A percentile compares a stretch with the other conserved stretches of the same genome.
phyloP scores from a whole-genome alignment of 768 basidiomycete species.

The Tremella yokohamensis region DNA sequence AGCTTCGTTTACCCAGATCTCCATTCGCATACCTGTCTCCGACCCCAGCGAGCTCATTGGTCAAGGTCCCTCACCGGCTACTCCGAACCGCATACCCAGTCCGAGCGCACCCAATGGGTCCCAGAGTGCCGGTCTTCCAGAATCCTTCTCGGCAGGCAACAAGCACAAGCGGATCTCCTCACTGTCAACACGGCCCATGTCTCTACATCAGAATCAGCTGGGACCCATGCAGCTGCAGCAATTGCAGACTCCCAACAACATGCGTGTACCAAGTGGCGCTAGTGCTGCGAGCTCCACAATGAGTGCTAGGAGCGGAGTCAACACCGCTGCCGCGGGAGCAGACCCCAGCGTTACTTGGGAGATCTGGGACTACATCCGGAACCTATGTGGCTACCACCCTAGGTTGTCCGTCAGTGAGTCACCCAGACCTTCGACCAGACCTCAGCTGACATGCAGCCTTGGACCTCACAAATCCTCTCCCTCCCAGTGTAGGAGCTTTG shows the following conservation, averaged over 20 bases:
- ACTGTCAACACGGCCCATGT: slow-evolving; percentile 35
- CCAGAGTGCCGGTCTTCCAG: background rate
- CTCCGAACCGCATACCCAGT: background rate
- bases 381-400: slow-evolving; percentile 72
- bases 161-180: slow-evolving; percentile 45
- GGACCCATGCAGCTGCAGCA: slow-evolving; percentile 2
- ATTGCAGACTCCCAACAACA: background rate
- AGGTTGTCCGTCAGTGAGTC: slow-evolving; percentile 52
- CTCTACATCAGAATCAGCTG: slow-evolving; percentile 58
- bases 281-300: slow-evolving; percentile 29
- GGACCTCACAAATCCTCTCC: slow-evolving; percentile 84
- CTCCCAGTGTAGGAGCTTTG: slow-evolving; percentile 69
- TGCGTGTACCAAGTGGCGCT: slow-evolving; percentile 15
- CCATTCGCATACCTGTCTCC: slow-evolving; percentile 61
- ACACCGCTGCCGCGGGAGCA: slow-evolving; percentile 18
- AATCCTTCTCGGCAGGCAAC: slow-evolving; percentile 12
- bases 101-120: slow-evolving; percentile 3
- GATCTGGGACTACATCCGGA: slow-evolving; percentile 94
- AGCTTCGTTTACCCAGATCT: slow-evolving; percentile 62
- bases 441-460: slow-evolving; percentile 62
- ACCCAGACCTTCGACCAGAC: background rate
- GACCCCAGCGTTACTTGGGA: slow-evolving; percentile 71
- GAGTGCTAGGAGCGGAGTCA: slow-evolving; percentile 14
- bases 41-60: slow-evolving; percentile 56
- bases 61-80: slow-evolving; percentile 40